Evolutionary conservation across 106 monocot species (phyloP).

Genomic region (Acanthochlamys bracteata): DNA sequence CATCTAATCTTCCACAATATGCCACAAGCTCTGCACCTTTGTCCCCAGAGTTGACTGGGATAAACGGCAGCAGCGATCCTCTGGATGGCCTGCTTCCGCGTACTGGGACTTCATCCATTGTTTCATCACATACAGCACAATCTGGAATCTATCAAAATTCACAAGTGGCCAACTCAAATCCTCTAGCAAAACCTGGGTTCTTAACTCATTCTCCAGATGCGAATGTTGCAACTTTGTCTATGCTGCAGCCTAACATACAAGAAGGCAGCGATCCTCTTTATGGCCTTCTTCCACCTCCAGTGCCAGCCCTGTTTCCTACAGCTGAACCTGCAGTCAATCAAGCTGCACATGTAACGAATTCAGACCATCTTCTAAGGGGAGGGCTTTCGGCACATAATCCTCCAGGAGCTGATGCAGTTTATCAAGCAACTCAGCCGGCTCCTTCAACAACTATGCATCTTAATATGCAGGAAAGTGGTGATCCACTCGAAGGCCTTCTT

Average conservation of each 20-base stretch:
- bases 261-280: too few relatives aligned
- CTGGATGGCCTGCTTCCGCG: conserved; percentile 7
- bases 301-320: too few relatives aligned
- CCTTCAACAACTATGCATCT: too few relatives aligned
- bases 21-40: neutral
- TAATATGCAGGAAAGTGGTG: neutral
- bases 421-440: too few relatives aligned
- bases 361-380: conserved; percentile 18
- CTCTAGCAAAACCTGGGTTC: neutral
- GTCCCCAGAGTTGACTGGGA: neutral
- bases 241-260: too few relatives aligned
- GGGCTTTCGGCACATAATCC: neutral
- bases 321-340: too few relatives aligned
- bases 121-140: conserved; percentile 21
- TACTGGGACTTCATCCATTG: neutral
- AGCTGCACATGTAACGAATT: conserved; percentile 4
- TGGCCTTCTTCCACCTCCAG: too few relatives aligned
- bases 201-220: neutral
- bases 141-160: neutral
- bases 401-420: neutral
- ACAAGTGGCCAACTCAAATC: too few relatives aligned
- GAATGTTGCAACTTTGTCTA: too few relatives aligned
- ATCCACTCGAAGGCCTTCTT: conserved; percentile 7
- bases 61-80: neutral
- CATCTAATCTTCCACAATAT: neutral